Conservation (phyloP, 163 green algal genomes). For the Smithsoniella earleae region DNA sequence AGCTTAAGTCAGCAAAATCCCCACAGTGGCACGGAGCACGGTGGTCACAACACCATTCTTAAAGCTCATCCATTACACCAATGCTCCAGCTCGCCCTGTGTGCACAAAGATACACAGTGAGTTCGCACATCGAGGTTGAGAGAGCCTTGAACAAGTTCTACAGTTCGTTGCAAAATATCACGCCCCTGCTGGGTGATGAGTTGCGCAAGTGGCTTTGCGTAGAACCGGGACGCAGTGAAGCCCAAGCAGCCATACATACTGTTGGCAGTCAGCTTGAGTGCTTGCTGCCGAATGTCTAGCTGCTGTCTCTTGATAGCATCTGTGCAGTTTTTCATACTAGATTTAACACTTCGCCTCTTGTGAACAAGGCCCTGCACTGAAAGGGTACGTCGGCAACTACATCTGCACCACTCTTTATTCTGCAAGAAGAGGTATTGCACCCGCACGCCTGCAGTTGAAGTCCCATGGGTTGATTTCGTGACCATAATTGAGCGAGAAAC, state of each 20-base stretch:
- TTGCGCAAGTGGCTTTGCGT: constrained; percentile 83
- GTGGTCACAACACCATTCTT: too few species aligned
- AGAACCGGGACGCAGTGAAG: constrained; percentile 88
- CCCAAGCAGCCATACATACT: constrained; percentile 97
- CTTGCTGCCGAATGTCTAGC: constrained; percentile 87
- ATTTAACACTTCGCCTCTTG: constrained; percentile 47
- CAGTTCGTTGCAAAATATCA: constrained; percentile 88
- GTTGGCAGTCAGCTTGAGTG: constrained; percentile 98
- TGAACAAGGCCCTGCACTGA: constrained; percentile 41
- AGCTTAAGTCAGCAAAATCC: too few species aligned
- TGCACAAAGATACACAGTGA: too few species aligned
- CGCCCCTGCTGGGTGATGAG: constrained; percentile 83
- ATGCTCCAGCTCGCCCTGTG: too few species aligned
- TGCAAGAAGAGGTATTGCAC: too few species aligned
- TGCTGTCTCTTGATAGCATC: constrained; percentile 65
- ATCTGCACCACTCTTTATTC: too few species aligned
- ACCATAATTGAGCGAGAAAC: too few species aligned
- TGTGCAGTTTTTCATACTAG: constrained; percentile 47
- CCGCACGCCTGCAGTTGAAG: too few species aligned
- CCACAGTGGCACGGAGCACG: too few species aligned
- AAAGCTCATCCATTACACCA: too few species aligned
- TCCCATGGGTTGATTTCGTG: too few species aligned
- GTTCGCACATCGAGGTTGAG: constrained; percentile 58
- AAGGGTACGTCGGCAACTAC: too few species aligned
- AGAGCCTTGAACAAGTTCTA: constrained; percentile 79